These are phyloP conservation scores for Xylariaceae sp. DNA, from an alignment of 2,329 filamentous ascomycete genomes.

Conservation along the genomic window DNA sequence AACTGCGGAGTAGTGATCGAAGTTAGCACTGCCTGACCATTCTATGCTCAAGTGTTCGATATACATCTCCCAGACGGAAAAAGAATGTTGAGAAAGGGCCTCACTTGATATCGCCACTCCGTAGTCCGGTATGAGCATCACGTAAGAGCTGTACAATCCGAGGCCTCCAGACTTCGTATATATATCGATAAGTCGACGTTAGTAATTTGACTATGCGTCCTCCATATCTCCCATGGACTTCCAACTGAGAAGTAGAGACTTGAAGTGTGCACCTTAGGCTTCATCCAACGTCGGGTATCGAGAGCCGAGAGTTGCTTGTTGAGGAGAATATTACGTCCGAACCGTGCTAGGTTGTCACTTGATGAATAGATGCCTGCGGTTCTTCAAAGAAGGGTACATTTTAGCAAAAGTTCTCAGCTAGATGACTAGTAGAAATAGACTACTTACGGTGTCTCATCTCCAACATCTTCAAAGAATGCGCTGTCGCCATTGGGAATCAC, in stretches of 20 bases:
- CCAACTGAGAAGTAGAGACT: conserved; percentile 6
- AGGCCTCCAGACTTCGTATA: conserved; percentile 10
- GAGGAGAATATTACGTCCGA: conserved; percentile 8
- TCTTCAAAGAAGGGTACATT: neutral
- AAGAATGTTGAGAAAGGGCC: too few species aligned
- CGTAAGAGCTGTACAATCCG: conserved; percentile 5
- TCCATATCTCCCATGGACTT: conserved; percentile 11
- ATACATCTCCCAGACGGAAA: too few species aligned
- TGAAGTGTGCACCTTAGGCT: conserved; percentile 6
- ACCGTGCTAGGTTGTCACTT: conserved; percentile 1
- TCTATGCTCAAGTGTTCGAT: too few species aligned
- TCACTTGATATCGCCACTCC: too few species aligned
- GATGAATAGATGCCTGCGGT: conserved; percentile 10
- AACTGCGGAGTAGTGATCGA: too few species aligned
- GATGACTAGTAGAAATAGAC: neutral
- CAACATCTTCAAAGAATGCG: conserved; percentile 2
- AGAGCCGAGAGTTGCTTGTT: conserved; percentile 8
- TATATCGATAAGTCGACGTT: conserved; percentile 7
- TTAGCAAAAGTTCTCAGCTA: neutral
- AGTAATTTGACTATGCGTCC: conserved; percentile 6
- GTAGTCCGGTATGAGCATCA: conserved; percentile 9
- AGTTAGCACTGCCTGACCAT: too few species aligned
- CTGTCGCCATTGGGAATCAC: conserved; percentile 7
- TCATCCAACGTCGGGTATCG: conserved; percentile 9
- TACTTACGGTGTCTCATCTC: conserved; percentile 9